These are phyloP conservation scores for Alectoria sarmentosa DNA, from an alignment of 495 filamentous ascomycete species.

Conservation along the genomic window DNA sequence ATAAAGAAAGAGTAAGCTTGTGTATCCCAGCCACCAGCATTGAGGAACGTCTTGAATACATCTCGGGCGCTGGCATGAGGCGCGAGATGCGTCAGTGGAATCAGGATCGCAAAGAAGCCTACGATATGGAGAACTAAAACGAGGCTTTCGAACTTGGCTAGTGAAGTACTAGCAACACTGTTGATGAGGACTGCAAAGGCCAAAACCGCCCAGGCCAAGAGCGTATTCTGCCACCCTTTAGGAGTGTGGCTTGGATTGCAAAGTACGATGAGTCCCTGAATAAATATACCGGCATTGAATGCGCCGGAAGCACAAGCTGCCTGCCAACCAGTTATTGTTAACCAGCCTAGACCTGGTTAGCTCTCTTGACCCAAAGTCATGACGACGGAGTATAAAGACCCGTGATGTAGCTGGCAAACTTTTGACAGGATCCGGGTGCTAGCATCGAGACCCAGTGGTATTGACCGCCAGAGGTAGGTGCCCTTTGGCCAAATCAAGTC, in stretches of 20 bases:
- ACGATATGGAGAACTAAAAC: constrained; percentile 43
- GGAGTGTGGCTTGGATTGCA: neutral
- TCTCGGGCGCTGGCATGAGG: constrained; percentile 29
- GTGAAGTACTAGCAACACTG: constrained; percentile 30
- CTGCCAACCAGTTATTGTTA: constrained; percentile 40
- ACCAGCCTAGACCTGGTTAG: constrained; percentile 28
- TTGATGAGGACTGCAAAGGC: constrained; percentile 37
- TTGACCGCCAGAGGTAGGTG: neutral
- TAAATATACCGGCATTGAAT: neutral
- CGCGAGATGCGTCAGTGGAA: constrained; percentile 41
- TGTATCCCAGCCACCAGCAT: constrained; percentile 39
- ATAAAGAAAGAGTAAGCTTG: constrained; percentile 40
- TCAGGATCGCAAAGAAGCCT: constrained; percentile 45
- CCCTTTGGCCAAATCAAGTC: neutral
- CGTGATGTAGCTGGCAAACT: constrained; percentile 41
- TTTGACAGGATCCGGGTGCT: constrained; percentile 33
- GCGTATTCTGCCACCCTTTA: constrained; percentile 35
- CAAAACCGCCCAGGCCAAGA: constrained; percentile 37
- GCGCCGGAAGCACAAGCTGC: constrained; percentile 1
- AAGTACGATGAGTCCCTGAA: neutral
- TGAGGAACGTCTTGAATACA: constrained; percentile 43
- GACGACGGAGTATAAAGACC: constrained; percentile 6
- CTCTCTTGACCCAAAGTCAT: neutral
- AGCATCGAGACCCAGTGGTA: constrained; percentile 18
- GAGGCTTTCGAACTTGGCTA: constrained; percentile 38